Evolutionary conservation across 164 flowering plant species (phyloP), one percentile per base, ranked within the genome.

Genomic region (Tinospora cordifolia): DNA sequence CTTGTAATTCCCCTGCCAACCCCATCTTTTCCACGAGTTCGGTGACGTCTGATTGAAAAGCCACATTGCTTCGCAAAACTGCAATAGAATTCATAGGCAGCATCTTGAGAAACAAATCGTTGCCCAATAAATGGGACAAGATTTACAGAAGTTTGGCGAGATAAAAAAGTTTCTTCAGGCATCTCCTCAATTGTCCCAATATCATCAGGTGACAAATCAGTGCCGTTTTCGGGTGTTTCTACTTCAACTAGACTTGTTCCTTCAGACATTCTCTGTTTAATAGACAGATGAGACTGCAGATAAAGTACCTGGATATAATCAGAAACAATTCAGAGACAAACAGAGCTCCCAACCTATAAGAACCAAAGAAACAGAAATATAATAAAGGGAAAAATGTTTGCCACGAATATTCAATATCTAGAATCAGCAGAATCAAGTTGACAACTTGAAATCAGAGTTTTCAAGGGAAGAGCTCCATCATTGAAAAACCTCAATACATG

Each of bases 1-100:
- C 97, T 82, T 36, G 93, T 89, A 65, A 89, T 76, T 69, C 93
- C 97, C 76, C 88, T 76, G 47, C 92, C 93, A 22, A 89, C 88
- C 21, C 97, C 92, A 80, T 89, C 91, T 76, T 88, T 89, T 51
- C 92, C 97, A 57, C 93, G 80, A 26, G 97, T 89, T n/a, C 91
- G 87, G 69, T 88, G 92, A 13, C 91, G 88, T 72, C 92, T 84
- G 65, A 89, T 91, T 63, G 97, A 89, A 77, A 88, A 91, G 24
- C 97, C 93, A 79, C 88, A 87, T 75, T 89, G 93, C 79, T 87
- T 91, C 3, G 93, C 93, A 80, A 84, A 89, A 74, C 91, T 89
- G 77, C 93, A 89, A 73, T 90, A 87, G 41, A 88, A 88, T 71
- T 90, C 96, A 75, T 88, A 88, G 0, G 96, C 93, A 69, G 93